A percentile compares a stretch with the other conserved stretches of the same genome.
Evolutionary conservation across 208 protist species (phyloP).

Genomic region (Lotmaria passim): DNA sequence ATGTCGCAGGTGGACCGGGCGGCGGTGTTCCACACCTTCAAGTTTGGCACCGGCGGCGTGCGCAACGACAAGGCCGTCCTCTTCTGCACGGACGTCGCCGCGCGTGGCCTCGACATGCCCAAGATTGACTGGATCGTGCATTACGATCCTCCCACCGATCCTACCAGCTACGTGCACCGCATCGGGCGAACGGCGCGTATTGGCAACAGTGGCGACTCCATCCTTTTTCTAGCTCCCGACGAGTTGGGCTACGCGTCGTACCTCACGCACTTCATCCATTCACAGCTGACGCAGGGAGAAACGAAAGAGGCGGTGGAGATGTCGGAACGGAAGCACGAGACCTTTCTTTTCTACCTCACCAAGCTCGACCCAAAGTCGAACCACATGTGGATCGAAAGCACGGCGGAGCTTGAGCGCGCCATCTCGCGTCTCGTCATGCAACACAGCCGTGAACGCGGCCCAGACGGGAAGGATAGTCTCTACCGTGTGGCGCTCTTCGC

Average conservation of each 20-base stretch:
- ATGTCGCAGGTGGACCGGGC: conserved; percentile 94
- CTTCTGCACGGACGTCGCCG: conserved; percentile 95
- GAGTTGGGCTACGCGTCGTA: conserved; percentile 91
- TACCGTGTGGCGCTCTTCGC: conserved; percentile 95
- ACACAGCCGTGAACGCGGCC: conserved; percentile 17
- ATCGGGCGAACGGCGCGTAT: conserved; percentile 96
- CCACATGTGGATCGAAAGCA: conserved; percentile 95
- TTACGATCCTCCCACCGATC: conserved; percentile 96
- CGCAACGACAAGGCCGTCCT: conserved; percentile 82
- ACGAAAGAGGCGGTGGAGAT: conserved; percentile 50
- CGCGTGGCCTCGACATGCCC: conserved; percentile 96
- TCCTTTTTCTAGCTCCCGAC: conserved; percentile 93
- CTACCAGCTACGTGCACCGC: conserved; percentile 96
- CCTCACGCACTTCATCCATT: conserved; percentile 80
- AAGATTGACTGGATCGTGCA: conserved; percentile 97
- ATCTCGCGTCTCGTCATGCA: conserved; percentile 90
- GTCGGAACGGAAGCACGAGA: conserved; percentile 78
- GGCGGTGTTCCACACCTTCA: conserved; percentile 93
- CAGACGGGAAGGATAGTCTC: conserved; percentile 92
- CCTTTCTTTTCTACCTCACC: conserved; percentile 93
- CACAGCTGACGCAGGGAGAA: conserved; percentile 46
- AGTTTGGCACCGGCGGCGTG: conserved; percentile 43
- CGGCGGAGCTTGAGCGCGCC: conserved; percentile 87
- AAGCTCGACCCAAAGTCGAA: conserved; percentile 96
- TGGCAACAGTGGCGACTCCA: conserved; percentile 92